phyloP scores from a whole-genome alignment of 371 early-diverging fungal genomes.

The Mortierella sp. region DNA sequence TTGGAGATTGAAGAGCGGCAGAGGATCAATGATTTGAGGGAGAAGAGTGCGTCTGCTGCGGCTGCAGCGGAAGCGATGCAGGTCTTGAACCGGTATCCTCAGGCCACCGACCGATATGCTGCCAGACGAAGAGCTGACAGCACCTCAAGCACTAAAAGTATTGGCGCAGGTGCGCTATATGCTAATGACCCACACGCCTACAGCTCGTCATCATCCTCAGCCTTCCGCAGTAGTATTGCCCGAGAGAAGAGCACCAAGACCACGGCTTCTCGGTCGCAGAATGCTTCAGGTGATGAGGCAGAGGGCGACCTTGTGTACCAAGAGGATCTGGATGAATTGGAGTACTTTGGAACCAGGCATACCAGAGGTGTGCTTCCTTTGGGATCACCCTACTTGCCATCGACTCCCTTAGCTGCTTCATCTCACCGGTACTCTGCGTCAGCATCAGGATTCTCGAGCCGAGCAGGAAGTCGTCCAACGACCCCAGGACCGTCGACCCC shows the following conservation, averaged over 20 bases:
- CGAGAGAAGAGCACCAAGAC: constrained; percentile 25
- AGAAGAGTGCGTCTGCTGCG: constrained; percentile 34
- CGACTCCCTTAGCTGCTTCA: constrained; percentile 32
- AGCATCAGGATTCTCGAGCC: constrained; percentile 48
- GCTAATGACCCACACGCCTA: constrained; percentile 43
- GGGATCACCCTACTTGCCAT: constrained; percentile 55
- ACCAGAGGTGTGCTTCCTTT: constrained; percentile 34
- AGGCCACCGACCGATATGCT: constrained; percentile 41
- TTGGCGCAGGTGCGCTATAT: constrained; percentile 19
- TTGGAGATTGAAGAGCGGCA: constrained; percentile 19
- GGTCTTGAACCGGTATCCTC: constrained; percentile 46
- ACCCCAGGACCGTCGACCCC: constrained; percentile 52
- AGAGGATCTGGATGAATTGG: constrained; percentile 61
- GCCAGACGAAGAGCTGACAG: constrained; percentile 4
- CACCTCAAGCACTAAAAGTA: constrained; percentile 13
- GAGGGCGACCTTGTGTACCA: constrained; percentile 65
- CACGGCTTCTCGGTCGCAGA: not conserved
- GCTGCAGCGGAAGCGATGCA: constrained; percentile 46
- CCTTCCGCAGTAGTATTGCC: not conserved
- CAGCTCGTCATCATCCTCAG: constrained; percentile 1
- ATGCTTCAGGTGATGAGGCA: constrained; percentile 61
- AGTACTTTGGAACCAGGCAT: constrained; percentile 49
- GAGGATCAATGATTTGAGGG: constrained; percentile 31
- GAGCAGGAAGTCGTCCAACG: constrained; percentile 47
- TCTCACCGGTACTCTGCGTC: constrained; percentile 25